Conservation (phyloP, 1,284 basidiomycete species). For the Rhodotorula sp. region DNA sequence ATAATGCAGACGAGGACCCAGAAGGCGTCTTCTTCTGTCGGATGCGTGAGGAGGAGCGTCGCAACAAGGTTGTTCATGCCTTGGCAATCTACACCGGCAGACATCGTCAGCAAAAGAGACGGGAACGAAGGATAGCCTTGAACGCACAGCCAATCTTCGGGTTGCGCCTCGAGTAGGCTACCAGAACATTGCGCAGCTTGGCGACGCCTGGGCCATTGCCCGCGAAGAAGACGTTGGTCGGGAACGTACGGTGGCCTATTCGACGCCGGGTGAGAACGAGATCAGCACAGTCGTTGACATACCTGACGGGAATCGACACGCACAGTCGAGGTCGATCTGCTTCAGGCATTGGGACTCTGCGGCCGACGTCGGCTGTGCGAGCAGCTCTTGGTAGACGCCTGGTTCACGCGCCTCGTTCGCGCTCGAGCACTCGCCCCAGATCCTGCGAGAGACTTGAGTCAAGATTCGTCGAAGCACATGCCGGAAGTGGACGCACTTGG, state of each 20-base stretch:
- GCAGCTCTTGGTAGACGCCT: constrained; percentile 82
- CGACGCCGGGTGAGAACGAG: neutral
- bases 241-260: constrained; percentile 70
- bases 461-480: neutral
- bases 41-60: constrained; percentile 85
- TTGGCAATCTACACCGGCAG: constrained; percentile 60
- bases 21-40: constrained; percentile 94
- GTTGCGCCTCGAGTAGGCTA: constrained; percentile 78
- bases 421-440: constrained; percentile 88
- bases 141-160: constrained; percentile 50
- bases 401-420: constrained; percentile 89
- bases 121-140: neutral
- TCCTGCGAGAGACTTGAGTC: constrained; percentile 53
- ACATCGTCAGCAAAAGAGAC: constrained; percentile 26
- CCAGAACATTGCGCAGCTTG: constrained; percentile 84
- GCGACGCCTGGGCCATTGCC: constrained; percentile 90
- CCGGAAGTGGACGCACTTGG: constrained; percentile 56
- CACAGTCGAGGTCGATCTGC: constrained; percentile 95
- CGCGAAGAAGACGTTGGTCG: constrained; percentile 93
- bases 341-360: constrained; percentile 59
- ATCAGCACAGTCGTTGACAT: neutral
- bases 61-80: constrained; percentile 96
- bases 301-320: constrained; percentile 49
- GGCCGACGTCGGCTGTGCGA: constrained; percentile 61
- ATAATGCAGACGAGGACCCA: constrained; percentile 91